Evolutionary conservation across 2,329 filamentous ascomycete genomes (phyloP), one percentile per base, ranked within the genome.

Genomic region (Aspergillus thermomutatus): DNA sequence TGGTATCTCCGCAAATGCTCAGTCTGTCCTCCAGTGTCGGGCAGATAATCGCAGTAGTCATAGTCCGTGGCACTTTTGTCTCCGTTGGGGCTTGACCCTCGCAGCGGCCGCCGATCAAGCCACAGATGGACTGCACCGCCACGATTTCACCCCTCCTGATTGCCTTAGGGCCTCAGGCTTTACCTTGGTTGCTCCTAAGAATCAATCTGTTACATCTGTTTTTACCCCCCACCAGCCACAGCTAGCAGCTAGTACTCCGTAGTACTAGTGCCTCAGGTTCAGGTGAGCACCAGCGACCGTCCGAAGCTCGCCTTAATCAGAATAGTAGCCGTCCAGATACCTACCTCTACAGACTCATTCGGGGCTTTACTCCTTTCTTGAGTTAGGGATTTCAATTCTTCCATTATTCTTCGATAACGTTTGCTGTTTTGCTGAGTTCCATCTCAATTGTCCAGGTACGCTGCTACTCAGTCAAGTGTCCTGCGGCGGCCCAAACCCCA

Each of bases 401-500:
- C 37, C 26, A 19, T 55, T 54, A 57, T 52, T 43, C 50, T 50
- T 48, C 17, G 47, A 34, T 53, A 31, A 58, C 52, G 47, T 56
- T 52, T 37, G 55, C 49, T 34, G 23, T 21, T 46, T 54, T 49
- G 37, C 52, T 52, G 54, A 50, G 26, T 51, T 50, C 53, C 50
- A 52, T 52, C 59, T 56, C 62, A 65, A 67, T 68, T 66, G 58
- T 66, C 54, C 54, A 66, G 65, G 66, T 70, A 67, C 64, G 64
- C 59, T 64, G 28, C 55, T 57, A 47, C 62, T 60, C 62, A 59
- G 60, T 61, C 68, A 64, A 63, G 59, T 67, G 68, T 54, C 47
- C 63, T 59, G 69, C 67, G 67, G 69, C 70, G 60, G 64, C 69
- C 69, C 69, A 71, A 69, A 69, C 70, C 71, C 71, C 70, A 71